Evolutionary conservation across 768 basidiomycete genomes (phyloP).

Genomic region (Mrakia frigida): DNA sequence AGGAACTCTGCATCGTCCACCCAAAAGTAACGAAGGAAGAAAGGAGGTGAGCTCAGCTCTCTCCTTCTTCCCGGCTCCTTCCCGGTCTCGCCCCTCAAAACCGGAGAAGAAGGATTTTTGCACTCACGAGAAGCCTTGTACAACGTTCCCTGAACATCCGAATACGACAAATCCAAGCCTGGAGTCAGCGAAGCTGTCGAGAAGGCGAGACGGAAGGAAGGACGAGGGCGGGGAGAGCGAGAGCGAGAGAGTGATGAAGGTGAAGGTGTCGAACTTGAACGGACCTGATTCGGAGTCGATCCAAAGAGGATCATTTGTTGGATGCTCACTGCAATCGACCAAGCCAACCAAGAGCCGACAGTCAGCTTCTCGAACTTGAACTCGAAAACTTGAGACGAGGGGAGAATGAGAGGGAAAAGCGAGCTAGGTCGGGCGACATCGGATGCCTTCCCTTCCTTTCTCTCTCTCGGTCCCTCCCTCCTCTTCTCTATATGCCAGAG

Average conservation of each 20-base stretch:
- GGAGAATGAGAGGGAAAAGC: not conserved
- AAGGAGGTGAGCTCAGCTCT: not conserved
- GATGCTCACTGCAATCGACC: not conserved
- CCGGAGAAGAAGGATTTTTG: no score
- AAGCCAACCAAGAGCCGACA: not conserved
- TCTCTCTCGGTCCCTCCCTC: no score
- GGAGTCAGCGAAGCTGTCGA: not conserved
- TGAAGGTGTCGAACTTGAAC: not conserved
- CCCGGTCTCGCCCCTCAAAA: not conserved
- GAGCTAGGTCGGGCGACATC: not conserved
- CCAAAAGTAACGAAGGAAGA: not conserved
- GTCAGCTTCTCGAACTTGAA: no score
- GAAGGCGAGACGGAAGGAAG: not conserved
- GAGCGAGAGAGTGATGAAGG: no score
- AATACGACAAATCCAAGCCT: no score
- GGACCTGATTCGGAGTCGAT: not conserved
- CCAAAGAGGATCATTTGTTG: constrained; percentile 17
- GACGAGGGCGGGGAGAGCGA: no score
- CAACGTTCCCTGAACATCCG: not conserved
- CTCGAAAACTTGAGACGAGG: not conserved
- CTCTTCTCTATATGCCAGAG: not conserved
- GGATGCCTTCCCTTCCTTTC: not conserved
- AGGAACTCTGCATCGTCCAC: not conserved
- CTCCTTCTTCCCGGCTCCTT: not conserved
- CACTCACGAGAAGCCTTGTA: constrained; percentile 11